Percentiles rank a stretch among this genome's conserved stretches.
Conservation (phyloP, 257 asterid genomes). For the Fraxinus cuspidata region DNA sequence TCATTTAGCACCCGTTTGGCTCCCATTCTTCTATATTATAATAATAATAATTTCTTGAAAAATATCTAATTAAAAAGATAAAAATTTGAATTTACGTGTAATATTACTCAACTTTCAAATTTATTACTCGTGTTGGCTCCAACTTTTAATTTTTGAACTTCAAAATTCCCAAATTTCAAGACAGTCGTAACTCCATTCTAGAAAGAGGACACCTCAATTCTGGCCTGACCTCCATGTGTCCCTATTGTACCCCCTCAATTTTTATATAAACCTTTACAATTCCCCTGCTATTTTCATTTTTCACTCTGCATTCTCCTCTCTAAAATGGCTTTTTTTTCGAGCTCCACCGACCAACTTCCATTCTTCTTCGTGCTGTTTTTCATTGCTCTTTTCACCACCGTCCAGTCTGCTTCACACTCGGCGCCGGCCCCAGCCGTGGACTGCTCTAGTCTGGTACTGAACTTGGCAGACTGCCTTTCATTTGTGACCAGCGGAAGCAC, state of each 20-base stretch:
- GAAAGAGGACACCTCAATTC: constrained; percentile 26
- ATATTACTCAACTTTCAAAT: no score
- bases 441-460: constrained; percentile 59
- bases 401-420: constrained; percentile 37
- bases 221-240: constrained; percentile 38
- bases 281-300: background rate
- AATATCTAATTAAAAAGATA: no score
- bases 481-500: constrained; percentile 69
- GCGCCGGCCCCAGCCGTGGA: constrained; percentile 87
- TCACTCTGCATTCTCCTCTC: background rate
- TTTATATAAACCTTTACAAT: background rate
- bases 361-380: constrained; percentile 23
- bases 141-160: constrained; percentile 11
- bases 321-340: constrained; percentile 26
- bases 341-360: background rate
- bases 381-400: constrained; percentile 5
- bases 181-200: background rate
- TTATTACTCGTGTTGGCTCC: background rate
- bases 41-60: no score
- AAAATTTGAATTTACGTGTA: no score
- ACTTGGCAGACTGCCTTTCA: constrained; percentile 77
- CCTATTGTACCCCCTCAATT: constrained; percentile 21
- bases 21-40: no score
- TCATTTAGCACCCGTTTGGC: no score
- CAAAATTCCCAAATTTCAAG: background rate